Base-by-base conservation (phyloP, 169 alveolate species). In the Plasmodium gonderi region DNA sequence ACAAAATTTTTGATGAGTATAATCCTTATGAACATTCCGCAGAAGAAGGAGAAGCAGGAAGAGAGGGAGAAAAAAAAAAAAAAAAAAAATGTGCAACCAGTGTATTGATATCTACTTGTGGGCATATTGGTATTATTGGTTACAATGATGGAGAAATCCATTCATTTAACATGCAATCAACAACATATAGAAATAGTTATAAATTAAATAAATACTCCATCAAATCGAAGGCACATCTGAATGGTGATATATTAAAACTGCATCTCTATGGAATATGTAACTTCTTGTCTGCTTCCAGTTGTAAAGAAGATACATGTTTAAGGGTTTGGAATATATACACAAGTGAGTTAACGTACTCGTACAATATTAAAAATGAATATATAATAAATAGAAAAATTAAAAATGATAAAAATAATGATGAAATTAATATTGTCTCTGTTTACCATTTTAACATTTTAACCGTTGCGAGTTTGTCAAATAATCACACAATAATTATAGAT, bases 111-210 rank as follows among this genome's bases (percentile, higher is more conserved):
- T 96, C 98, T 29, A 96, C 96, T 17, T 98, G 99, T 87, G 99
- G 99, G 0, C 98, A 98, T 95, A 97, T 97, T 92, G 99, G 97
- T n/a, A 93, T 97, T 79, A 97, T 97, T 64, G 99, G 99, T 17
- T 98, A 96, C 95, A 96, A 90, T 64, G 95, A 95, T 91, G 99
- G 99, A 33, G 82, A 93, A 38, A 91, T 98, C 12, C 98, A 97
- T 91, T 96, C 97, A 47, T 97, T 98, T 91, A 98, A 97, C 65
- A 96, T 98, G 91, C 99, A 98, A 91, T 95, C 95, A 49, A 47
- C 79, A 40, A 74, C 81, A 54, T 83, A 79, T 76, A 44, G 79
- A 72, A 85, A 42, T 75, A 82, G 67, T 17, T 85, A 85, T 77
- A 85, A 85, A 64, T 29, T 85, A 64, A 85, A 85, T 85, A 85